Evolutionary conservation across 116 monocot genomes (phyloP).

Genomic region (Phalaenopsis hybrid): DNA sequence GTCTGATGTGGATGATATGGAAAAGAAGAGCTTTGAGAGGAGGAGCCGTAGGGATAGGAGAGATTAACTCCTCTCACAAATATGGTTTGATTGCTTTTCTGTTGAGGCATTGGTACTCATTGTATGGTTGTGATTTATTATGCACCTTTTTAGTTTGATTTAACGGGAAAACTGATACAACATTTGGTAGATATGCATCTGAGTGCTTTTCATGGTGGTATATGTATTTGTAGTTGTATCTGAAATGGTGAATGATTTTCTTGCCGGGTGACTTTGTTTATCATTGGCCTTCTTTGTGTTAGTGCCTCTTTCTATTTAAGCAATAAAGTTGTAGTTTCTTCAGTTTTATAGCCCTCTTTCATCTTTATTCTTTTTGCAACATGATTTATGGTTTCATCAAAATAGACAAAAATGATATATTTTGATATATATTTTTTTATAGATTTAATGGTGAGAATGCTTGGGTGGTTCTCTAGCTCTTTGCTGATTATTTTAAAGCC

Average conservation of each 20-base stretch:
- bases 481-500: neutral
- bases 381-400: neutral
- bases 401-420: neutral
- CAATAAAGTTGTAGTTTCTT: neutral
- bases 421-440: neutral
- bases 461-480: neutral
- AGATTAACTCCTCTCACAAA: neutral
- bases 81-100: neutral
- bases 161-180: neutral
- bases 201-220: neutral
- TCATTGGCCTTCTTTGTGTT: neutral
- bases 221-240: neutral
- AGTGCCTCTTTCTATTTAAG: neutral
- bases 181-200: neutral
- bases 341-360: neutral
- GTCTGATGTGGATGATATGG: constrained; percentile 24
- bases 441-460: neutral
- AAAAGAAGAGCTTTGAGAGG: constrained; percentile 26
- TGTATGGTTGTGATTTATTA: neutral
- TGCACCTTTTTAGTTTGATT: neutral
- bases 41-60: constrained; percentile 9
- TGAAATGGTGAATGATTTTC: neutral
- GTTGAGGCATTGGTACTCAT: neutral
- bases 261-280: neutral
- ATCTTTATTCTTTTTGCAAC: neutral